Evolutionary conservation across 352 stramenopile species (phyloP).

Genomic region (Plasmopara viticola): DNA sequence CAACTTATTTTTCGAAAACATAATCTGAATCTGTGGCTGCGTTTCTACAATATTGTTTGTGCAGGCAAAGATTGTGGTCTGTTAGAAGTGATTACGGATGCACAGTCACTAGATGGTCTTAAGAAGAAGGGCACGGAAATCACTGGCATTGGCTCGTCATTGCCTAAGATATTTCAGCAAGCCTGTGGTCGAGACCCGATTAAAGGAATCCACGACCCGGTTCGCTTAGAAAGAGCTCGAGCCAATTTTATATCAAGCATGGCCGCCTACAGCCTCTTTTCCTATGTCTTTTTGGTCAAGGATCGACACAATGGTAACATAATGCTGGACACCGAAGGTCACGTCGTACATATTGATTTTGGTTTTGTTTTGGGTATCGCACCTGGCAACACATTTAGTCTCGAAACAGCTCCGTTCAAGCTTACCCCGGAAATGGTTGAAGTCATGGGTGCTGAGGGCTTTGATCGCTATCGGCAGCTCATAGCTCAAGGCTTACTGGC

Average conservation of each 20-base stretch:
- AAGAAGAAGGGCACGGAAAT: constrained; percentile 85
- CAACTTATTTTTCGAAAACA: constrained; percentile 91
- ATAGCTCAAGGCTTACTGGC: constrained; percentile 92
- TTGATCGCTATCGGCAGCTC: constrained; percentile 89
- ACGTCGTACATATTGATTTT: constrained; percentile 99
- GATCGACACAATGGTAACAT: constrained; percentile 99
- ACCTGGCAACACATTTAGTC: constrained; percentile 94
- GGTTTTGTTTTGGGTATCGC: constrained; percentile 97
- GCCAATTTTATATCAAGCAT: constrained; percentile 93
- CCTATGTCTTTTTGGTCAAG: constrained; percentile 96
- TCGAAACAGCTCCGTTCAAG: constrained; percentile 98
- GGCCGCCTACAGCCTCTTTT: constrained; percentile 94
- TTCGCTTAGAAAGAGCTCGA: constrained; percentile 69
- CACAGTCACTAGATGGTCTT: constrained; percentile 92
- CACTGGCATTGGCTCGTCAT: constrained; percentile 18
- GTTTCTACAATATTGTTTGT: constrained; percentile 93
- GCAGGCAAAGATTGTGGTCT: constrained; percentile 89
- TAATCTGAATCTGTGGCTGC: constrained; percentile 85
- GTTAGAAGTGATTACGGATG: constrained; percentile 93
- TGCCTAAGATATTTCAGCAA: constrained; percentile 45
- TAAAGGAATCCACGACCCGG: constrained; percentile 32
- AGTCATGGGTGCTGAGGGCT: constrained; percentile 83
- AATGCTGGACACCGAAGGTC: constrained; percentile 92
- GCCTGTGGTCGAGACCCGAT: constrained; percentile 40
- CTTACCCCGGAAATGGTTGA: constrained; percentile 96